Base-by-base conservation (phyloP, 2,329 filamentous ascomycete species). In the Penicillium sp. region DNA sequence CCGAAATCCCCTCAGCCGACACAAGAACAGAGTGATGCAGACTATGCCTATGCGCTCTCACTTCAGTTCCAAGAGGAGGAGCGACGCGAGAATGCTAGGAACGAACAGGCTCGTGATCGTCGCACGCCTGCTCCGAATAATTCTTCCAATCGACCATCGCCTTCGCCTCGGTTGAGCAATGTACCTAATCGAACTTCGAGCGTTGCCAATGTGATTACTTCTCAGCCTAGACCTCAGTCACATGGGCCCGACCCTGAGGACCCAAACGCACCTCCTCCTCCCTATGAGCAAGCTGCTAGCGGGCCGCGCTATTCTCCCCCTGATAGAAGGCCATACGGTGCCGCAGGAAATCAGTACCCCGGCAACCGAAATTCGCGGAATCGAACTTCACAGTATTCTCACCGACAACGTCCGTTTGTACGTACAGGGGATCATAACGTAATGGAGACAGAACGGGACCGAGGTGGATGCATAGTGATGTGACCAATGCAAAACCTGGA, bases 31-130 rank as follows among this genome's bases (percentile, higher is more conserved):
- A 72, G 72, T 35, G 76, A 79, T 61, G 76, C 76, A 65, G 86
- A 92, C 56, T 86, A 97, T 32, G 94, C 94, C 47, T 86, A 97
- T 31, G 94, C 94, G 0, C 80, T 97, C 3, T 92, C 93, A 0
- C 79, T 99, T 7, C 94, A 97, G 68, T 82, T 97, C 1, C 93
- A 97, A 70, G 94, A 97, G 69, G 93, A 97, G 71, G 91, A 97
- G 60, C 86, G 91, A 65, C 82, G 86, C 15, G 85, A 91, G 60
- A 61, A 59, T 31, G 54, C 52, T 16, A 45, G 57, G 45, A 59
- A 82, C 83, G n/a, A 76, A 72, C 52, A 53, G 69, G n/a, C 37
- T 25, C 53, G 39, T 51, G 55, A 55, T 42, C 59, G 50, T 55
- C 60, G 57, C 41, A 50, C 63, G 37, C 65, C 63, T n/a, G 56